Percentiles rank a stretch among this genome's conserved stretches.
These are phyloP conservation scores for Saccharomycopsis fermentans DNA, from an alignment of 805 yeast genomes.

Conservation along the genomic window DNA sequence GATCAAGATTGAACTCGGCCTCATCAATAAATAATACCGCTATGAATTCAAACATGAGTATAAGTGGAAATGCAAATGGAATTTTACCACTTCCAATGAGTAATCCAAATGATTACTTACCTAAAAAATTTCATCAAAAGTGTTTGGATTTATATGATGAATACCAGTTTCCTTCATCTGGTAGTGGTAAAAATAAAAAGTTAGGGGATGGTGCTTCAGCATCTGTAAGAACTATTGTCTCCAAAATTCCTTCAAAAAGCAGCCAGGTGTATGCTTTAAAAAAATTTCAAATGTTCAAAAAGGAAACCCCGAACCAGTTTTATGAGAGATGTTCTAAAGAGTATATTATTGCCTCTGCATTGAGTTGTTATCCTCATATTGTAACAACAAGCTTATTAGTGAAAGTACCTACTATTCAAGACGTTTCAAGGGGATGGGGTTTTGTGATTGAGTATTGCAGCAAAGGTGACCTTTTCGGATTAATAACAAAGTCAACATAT, in stretches of 20 bases:
- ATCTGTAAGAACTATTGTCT: conserved; percentile 42
- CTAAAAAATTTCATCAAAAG: conserved; percentile 40
- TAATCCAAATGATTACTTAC: conserved; percentile 54
- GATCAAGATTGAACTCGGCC: conserved; percentile 4
- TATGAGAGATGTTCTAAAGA: conserved; percentile 58
- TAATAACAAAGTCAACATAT: conserved; percentile 56
- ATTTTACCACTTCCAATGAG: conserved; percentile 51
- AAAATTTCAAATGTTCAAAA: conserved; percentile 46
- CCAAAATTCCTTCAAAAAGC: conserved; percentile 12
- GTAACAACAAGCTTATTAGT: conserved; percentile 45
- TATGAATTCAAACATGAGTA: neutral
- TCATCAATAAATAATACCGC: neutral
- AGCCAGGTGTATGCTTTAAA: conserved; percentile 52
- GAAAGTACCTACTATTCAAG: conserved; percentile 45
- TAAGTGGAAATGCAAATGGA: conserved; percentile 6
- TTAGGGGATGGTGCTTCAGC: conserved; percentile 71
- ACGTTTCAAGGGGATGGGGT: conserved; percentile 64
- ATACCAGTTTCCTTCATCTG: conserved; percentile 36
- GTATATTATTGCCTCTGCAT: conserved; percentile 45
- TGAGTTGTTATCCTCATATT: conserved; percentile 50
- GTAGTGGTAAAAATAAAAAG: conserved; percentile 31
- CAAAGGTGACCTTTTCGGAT: conserved; percentile 56
- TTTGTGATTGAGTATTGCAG: conserved; percentile 93
- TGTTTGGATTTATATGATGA: conserved; percentile 42
- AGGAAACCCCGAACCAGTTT: conserved; percentile 55